Evolutionary conservation across 768 basidiomycete genomes (phyloP), one percentile per base, ranked within the genome.

Genomic region (Phaeolepiota aurea): DNA sequence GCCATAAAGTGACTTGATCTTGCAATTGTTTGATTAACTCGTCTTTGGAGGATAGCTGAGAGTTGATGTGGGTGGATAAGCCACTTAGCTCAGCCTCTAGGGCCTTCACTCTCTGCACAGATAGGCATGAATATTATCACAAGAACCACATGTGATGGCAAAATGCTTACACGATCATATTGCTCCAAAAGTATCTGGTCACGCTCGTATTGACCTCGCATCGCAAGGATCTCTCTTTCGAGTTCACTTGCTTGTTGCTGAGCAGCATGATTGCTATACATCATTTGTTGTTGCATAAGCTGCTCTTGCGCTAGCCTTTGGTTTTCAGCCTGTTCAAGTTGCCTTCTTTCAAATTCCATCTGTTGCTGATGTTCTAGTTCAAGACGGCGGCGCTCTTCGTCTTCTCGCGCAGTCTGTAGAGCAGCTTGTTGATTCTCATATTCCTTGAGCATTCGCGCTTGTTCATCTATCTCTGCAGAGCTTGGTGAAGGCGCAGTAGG

Each of bases 121-220:
- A 38, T 18, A 12, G 4, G 47, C 53, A 18, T 46, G 15, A 38
- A 30, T n/a, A 42, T 28, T 35, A 15, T 33, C 28, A 44, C n/a
- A 20, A 30, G 34, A n/a, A 43, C 30, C 21, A 31, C 22, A 35
- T 5, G 3, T 21, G 35, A 41, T 19, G 1, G 16, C 40, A 37
- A 25, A 36, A n/a, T 19, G 70, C 83, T 40, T 62, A 94, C 92
- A 31, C 85, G 76, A 56, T 99, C 96, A 54, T 99, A 99, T 53
- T 98, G 92, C 60, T 98, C 94, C 40, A 99, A 69, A 61, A 99
- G 79, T 50, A 99, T 84, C 58, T 99, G 96, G 53, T 99, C 94
- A 10, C 96, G 78, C 63, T 99, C 96, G 56, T 91, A 99, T 57
- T 98, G 96, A 0, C 96, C 92, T 35, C 92, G 71, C 86, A 98